Evolutionary conservation across 2,329 filamentous ascomycete genomes (phyloP).

Genomic region (Ustulina deusta): DNA sequence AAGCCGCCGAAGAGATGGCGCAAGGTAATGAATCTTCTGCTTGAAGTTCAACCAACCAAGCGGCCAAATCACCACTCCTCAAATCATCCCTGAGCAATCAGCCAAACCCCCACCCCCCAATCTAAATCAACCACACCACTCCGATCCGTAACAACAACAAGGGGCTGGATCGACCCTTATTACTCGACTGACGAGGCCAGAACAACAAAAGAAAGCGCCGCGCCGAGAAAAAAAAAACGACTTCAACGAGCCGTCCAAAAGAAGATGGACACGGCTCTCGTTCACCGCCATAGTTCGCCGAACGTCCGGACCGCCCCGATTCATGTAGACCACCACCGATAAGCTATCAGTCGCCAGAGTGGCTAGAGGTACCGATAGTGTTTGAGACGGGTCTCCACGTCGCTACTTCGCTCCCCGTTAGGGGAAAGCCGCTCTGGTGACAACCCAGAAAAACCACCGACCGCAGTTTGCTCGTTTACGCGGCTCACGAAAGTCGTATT

Average conservation of each 20-base stretch:
- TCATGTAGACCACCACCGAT: neutral
- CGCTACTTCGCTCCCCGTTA: neutral
- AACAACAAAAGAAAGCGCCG: neutral
- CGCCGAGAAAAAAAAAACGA: neutral
- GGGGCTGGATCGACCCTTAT: neutral
- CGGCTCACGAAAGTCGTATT: conserved; percentile 9
- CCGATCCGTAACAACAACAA: neutral
- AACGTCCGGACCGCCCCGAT: neutral
- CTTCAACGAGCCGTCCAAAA: neutral
- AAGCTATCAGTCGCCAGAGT: conserved; percentile 4
- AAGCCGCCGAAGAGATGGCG: neutral
- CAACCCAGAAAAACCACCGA: conserved; percentile 11
- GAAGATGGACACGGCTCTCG: neutral
- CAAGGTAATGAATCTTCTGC: neutral
- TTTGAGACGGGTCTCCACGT: conserved; percentile 5
- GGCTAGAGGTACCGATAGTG: conserved; percentile 8
- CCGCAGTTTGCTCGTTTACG: conserved; percentile 4
- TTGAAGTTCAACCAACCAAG: neutral
- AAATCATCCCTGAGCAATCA: neutral
- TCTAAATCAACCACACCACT: neutral
- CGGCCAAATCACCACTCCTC: neutral
- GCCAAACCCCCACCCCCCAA: conserved; percentile 7
- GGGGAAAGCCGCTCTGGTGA: conserved; percentile 12
- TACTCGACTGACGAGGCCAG: neutral
- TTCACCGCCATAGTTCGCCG: neutral